phyloP scores from a whole-genome alignment of 495 filamentous ascomycete genomes.

The Podospora anserina region DNA sequence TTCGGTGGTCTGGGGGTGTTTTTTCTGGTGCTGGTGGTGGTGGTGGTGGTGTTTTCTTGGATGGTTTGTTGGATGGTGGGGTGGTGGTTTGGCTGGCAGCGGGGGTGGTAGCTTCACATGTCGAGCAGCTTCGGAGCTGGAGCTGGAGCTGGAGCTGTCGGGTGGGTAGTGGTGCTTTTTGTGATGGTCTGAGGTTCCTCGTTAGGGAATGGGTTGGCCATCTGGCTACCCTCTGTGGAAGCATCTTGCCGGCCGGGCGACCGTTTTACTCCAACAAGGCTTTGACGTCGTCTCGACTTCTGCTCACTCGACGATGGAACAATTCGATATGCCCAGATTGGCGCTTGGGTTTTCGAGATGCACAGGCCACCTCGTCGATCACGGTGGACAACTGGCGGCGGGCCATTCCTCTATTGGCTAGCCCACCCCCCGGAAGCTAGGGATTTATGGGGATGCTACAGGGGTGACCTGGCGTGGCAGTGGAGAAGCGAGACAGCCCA shows the following conservation, averaged over 20 bases:
- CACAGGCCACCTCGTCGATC: neutral
- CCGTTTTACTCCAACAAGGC: neutral
- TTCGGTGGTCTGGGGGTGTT: conserved; percentile 60
- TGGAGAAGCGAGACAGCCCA: neutral
- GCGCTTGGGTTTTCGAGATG: neutral
- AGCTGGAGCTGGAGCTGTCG: neutral
- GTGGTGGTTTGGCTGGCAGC: neutral
- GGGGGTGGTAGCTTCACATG: conserved; percentile 15
- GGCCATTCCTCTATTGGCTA: neutral
- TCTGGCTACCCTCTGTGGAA: conserved; percentile 5
- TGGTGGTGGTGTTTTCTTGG: conserved; percentile 20
- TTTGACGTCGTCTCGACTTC: neutral
- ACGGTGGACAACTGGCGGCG: neutral
- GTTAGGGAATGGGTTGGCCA: neutral
- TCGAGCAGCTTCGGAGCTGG: conserved; percentile 24
- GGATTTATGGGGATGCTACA: neutral
- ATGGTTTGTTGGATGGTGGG: conserved; percentile 8
- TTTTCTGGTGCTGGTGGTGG: conserved; percentile 5
- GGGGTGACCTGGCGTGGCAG: neutral
- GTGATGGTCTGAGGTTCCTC: neutral
- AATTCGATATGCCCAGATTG: neutral
- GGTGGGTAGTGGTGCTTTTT: neutral
- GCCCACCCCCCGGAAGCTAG: neutral
- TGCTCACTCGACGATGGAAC: neutral
- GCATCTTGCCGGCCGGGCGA: conserved; percentile 2